Base-by-base conservation (phyloP, 2,329 filamentous ascomycete genomes). In the Xylariaceae sp. region DNA sequence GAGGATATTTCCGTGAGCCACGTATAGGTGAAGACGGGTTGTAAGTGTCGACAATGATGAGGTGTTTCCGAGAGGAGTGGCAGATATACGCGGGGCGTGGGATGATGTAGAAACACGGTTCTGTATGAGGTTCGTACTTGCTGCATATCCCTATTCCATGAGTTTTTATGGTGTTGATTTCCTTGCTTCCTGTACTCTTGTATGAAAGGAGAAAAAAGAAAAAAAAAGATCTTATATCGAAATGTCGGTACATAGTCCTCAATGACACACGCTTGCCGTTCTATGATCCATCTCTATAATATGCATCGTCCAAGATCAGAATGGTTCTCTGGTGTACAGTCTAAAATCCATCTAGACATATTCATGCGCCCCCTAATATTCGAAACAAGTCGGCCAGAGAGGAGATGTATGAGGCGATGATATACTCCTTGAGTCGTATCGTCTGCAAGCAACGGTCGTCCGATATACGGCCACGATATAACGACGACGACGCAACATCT, bases 1-100 rank as follows among this genome's bases (percentile, higher is more conserved):
- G 60, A 68, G 58, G 23, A 30, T 30, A 63, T 62, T 53, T 64
- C 56, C 54, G 66, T 58, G 63, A 56, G 56, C 15, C 18, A n/a
- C 61, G 50, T 61, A 51, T 51, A 56, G 47, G 51, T 51, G 45
- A 4, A 37, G 23, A 45, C 44, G 10, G 11, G 42, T 45, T 45
- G 13, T 45, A 23, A 50, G 57, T 37, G 47, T 15, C n/a, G 39
- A 45, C 37, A 11, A 3, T 15, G 18, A 39, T 35, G 47, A n/a
- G 15, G 23, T 50, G 51, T 9, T 23, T 51, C 50, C 39, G 42
- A 50, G 47, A 51, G 42, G 34, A 11, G 18, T 39, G 53, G 47
- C 9, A 44, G 49, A 30, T 35, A 48, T 5, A 9, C 1, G 15
- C 39, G 47, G 17, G 39, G 18, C 37, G 51, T 51, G 17, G 47